phyloP scores from a whole-genome alignment of 2,329 filamentous ascomycete species.

The Ceratocystiopsis brevicomis region DNA sequence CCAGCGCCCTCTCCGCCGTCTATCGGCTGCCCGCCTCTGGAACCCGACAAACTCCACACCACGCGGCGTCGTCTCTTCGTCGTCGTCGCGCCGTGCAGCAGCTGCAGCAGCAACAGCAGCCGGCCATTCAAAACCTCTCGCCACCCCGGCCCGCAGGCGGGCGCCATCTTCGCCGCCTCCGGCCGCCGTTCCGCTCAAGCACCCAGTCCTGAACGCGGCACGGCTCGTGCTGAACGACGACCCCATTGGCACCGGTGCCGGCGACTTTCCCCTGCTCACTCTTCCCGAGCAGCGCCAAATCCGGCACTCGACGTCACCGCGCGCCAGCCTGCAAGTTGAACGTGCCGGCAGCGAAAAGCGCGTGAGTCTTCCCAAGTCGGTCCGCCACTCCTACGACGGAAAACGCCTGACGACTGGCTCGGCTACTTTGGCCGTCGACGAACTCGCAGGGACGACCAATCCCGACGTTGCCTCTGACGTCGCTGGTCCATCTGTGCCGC shows the following conservation, averaged over 20 bases:
- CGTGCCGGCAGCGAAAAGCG: conserved; percentile 26
- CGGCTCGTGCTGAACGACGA: conserved; percentile 22
- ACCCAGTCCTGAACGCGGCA: conserved; percentile 16
- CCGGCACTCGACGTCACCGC: conserved; percentile 22
- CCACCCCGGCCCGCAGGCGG: conserved; percentile 18
- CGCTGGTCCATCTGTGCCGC: no score
- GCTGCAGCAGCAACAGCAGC: background rate
- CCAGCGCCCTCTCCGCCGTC: conserved; percentile 17
- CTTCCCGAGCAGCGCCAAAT: conserved; percentile 30
- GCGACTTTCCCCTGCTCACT: conserved; percentile 32
- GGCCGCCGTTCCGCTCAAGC: conserved; percentile 29
- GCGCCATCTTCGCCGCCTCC: conserved; percentile 35
- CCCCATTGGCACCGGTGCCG: conserved; percentile 20
- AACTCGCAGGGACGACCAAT: no score
- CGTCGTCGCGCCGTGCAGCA: background rate
- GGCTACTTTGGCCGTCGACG: conserved; percentile 11
- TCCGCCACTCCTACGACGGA: conserved; percentile 35
- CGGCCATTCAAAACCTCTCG: background rate
- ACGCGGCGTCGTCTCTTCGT: conserved; percentile 15
- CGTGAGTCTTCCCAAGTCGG: conserved; percentile 32
- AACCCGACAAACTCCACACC: conserved; percentile 43
- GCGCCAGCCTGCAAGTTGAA: conserved; percentile 33
- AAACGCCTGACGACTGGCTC: conserved; percentile 15
- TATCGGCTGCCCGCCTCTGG: conserved; percentile 35
- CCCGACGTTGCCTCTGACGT: no score